These are phyloP conservation scores for Arabidopsis thaliana DNA, from an alignment of 345 rosid genomes.

Conservation along the genomic window DNA sequence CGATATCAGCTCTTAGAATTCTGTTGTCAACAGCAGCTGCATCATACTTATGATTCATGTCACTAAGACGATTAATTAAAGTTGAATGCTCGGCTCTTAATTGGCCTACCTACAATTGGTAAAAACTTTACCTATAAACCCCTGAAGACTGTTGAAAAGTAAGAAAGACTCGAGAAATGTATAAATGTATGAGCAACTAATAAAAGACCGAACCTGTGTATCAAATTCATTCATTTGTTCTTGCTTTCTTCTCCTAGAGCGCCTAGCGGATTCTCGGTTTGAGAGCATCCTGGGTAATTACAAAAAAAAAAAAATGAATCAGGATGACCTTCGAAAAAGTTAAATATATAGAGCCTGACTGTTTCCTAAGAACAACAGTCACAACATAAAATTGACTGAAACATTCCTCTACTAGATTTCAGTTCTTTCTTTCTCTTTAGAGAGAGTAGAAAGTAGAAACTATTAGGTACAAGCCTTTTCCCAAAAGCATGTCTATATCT, in stretches of 20 bases:
- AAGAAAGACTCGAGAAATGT: background rate
- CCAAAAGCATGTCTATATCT: background rate
- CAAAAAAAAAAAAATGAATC: background rate
- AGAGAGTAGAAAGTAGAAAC: background rate
- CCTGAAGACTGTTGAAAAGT: slow-evolving; percentile 7
- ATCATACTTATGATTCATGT: slow-evolving; percentile 75
- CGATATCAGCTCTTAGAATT: slow-evolving; percentile 94
- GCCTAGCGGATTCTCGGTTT: slow-evolving; percentile 98
- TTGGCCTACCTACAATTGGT: slow-evolving; percentile 66
- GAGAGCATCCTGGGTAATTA: slow-evolving; percentile 78
- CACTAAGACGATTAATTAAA: slow-evolving; percentile 68
- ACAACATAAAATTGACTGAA: background rate
- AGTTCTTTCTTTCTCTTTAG: background rate
- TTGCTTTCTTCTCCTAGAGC: slow-evolving; percentile 93
- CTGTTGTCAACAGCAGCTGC: slow-evolving; percentile 83
- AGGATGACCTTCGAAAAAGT: background rate
- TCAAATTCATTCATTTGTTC: slow-evolving; percentile 90
- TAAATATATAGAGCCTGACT: background rate
- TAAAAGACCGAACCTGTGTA: slow-evolving; percentile 62
- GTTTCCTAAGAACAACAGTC: background rate
- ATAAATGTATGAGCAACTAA: background rate
- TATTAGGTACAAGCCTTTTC: slow-evolving; percentile 8
- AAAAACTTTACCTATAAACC: slow-evolving; percentile 16
- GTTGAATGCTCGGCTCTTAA: slow-evolving; percentile 78
- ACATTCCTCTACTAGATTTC: background rate